Evolutionary conservation across 2,329 filamentous ascomycete species (phyloP), one percentile per base, ranked within the genome.

Genomic region (Tolypocladium sp.): DNA sequence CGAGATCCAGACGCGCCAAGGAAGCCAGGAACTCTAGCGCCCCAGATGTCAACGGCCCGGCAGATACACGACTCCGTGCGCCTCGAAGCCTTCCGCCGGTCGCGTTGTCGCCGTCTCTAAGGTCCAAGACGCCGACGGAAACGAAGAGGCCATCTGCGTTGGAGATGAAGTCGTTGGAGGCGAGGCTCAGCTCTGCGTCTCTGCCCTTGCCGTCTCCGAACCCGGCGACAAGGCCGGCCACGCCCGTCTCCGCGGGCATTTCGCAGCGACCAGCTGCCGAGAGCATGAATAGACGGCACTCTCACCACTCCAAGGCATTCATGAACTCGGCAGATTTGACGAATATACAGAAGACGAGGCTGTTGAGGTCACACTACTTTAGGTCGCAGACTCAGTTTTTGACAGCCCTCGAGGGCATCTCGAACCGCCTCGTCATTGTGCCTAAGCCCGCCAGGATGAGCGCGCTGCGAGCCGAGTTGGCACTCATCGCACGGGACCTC

Each of bases 281-380:
- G 27, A 69, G 72, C n/a, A 71, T 83, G 35, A 70, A 77, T 4
- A 75, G 83, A 61, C 78, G 85, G 64, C 86, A 89, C 71, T 84
- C 86, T 2, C 86, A 86, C 65, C 76, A 82, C 60, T 70, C 79
- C 57, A 84, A 87, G 64, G 80, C 80, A 6, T 73, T 82, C 6
- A 70, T 85, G 15, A 83, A 77, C 20, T 79, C 86, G 2, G 81
- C 79, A n/a, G 82, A 88, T 27, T 75, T 93, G 68, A 84, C 85
- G 1, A 71, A 76, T 5, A 73, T 77, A 13, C 88, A 92, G 69
- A 91, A 90, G 70, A 82, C 85, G n/a, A 85, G 86, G 55, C 74
- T 92, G 12, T 70, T 94, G 61, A 80, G 89, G 59, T 89, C 92
- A 61, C 90, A 94, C 70, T 94, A 94, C 71, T 94, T 93, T 69